A percentile compares a stretch with the other conserved stretches of the same genome.
phyloP scores from a whole-genome alignment of 2,329 filamentous ascomycete genomes.

The Sporothrix variecibatus region DNA sequence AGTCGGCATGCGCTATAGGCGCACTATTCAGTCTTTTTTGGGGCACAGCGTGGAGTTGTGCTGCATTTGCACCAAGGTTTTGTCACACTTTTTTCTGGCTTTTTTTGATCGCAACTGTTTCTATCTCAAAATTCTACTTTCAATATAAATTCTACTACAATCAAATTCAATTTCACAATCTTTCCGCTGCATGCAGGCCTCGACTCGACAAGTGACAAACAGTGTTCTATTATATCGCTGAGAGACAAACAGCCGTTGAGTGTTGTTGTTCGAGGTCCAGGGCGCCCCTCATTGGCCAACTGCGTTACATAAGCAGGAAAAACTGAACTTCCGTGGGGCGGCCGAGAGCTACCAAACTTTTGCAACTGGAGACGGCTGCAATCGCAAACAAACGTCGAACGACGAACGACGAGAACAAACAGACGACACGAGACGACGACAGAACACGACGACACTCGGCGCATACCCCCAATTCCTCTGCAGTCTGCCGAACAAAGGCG shows the following conservation, averaged over 20 bases:
- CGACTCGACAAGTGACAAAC: no score
- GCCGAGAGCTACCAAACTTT: neutral
- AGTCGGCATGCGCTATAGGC: neutral
- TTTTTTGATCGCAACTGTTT: neutral
- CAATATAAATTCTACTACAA: neutral
- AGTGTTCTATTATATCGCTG: no score
- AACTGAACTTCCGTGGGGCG: slow-evolving; percentile 11
- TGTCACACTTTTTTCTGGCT: neutral
- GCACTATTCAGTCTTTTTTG: neutral
- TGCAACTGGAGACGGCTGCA: neutral
- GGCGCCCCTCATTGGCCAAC: neutral
- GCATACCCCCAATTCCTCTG: no score
- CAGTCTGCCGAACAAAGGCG: neutral
- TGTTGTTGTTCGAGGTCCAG: no score
- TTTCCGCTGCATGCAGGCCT: no score
- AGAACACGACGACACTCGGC: neutral
- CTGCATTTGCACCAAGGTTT: neutral
- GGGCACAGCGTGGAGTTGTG: slow-evolving; percentile 13
- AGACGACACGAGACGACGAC: neutral
- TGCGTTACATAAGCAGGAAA: slow-evolving; percentile 13
- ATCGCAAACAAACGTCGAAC: neutral
- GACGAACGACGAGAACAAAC: neutral
- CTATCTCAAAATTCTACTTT: neutral
- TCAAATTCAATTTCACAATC: neutral
- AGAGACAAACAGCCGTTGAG: no score